Conservation (phyloP, 352 stramenopile species). For the Phytophthora cactorum region DNA sequence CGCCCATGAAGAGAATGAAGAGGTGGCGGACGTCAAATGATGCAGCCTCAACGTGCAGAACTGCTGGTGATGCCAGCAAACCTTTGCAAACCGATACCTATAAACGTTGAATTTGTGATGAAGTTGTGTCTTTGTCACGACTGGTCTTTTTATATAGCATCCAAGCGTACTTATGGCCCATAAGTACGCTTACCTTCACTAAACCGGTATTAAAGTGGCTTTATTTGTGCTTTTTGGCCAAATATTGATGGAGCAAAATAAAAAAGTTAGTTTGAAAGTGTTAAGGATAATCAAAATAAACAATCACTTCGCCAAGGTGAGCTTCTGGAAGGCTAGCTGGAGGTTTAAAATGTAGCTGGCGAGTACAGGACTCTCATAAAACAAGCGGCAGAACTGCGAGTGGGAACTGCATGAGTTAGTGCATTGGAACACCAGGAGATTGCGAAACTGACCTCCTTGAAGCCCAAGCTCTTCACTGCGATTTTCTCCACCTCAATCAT, state of each 20-base stretch:
- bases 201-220: too few relatives aligned
- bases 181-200: too few relatives aligned
- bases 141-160: not conserved
- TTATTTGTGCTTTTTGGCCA: not conserved
- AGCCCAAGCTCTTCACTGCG: constrained; percentile 56
- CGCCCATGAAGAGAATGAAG: constrained; percentile 29
- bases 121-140: constrained; percentile 7
- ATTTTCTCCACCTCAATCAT: constrained; percentile 60
- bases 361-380: constrained; percentile 54
- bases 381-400: constrained; percentile 54
- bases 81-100: not conserved
- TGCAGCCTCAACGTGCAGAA: not conserved
- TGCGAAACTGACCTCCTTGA: constrained; percentile 51
- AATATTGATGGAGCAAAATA: too few relatives aligned
- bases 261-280: too few relatives aligned
- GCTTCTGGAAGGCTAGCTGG: constrained; percentile 49
- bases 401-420: constrained; percentile 2
- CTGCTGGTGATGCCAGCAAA: constrained; percentile 5
- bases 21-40: constrained; percentile 4
- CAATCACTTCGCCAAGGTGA: constrained; percentile 14
- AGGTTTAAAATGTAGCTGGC: constrained; percentile 44
- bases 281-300: too few relatives aligned
- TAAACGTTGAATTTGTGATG: constrained; percentile 1
- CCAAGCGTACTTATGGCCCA: too few relatives aligned
- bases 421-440: not conserved